phyloP scores from a whole-genome alignment of 768 basidiomycete species.

The Amanita phalloides region DNA sequence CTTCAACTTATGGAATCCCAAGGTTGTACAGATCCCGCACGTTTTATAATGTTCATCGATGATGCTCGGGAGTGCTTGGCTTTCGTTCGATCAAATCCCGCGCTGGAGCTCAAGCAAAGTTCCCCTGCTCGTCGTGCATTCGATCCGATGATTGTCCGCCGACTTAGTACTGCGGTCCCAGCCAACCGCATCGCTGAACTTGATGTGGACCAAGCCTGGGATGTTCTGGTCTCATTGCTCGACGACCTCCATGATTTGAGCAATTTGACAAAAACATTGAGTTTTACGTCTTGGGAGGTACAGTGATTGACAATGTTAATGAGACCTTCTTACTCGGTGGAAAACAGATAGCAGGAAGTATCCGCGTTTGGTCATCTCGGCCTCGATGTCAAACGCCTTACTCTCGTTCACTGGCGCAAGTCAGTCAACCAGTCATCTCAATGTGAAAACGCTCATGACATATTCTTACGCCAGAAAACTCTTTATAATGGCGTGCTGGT shows the following conservation, averaged over 20 bases:
- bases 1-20: conserved; percentile 39
- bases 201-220: conserved; percentile 39
- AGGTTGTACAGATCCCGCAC: conserved; percentile 23
- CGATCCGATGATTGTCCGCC: conserved; percentile 58
- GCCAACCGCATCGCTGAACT: conserved; percentile 49
- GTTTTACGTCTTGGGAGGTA: conserved; percentile 57
- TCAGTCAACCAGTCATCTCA: conserved; percentile 13
- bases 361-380: not conserved
- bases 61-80: conserved; percentile 30
- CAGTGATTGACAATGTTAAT: not conserved
- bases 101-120: conserved; percentile 23
- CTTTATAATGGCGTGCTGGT: conserved; percentile 49
- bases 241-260: conserved; percentile 47
- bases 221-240: conserved; percentile 34
- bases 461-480: conserved; percentile 27
- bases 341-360: conserved; percentile 10
- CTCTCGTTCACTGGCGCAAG: conserved; percentile 56
- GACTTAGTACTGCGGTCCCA: conserved; percentile 57
- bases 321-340: not conserved
- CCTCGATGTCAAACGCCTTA: conserved; percentile 28
- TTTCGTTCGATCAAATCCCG: conserved; percentile 25
- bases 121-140: conserved; percentile 48
- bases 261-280: conserved; percentile 29
- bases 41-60: conserved; percentile 26
- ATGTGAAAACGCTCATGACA: not conserved